These are phyloP conservation scores for Lasiodiplodia gonubiensis DNA, from an alignment of 2,329 filamentous ascomycete genomes.

Conservation along the genomic window DNA sequence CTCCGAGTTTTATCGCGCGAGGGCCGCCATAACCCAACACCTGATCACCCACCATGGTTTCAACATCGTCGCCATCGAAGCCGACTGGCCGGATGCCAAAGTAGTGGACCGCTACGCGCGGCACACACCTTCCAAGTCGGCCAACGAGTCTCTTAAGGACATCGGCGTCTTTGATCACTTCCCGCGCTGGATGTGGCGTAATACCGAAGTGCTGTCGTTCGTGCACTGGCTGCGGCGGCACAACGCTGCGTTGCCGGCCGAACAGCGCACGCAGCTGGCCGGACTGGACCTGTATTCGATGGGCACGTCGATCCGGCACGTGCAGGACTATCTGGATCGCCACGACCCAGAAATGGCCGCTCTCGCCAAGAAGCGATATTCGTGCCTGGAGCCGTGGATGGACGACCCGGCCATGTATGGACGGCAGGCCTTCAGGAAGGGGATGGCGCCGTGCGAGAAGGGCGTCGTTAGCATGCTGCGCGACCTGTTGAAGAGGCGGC, in stretches of 20 bases:
- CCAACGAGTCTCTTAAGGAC: constrained; percentile 31
- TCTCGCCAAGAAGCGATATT: constrained; percentile 53
- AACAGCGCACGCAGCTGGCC: constrained; percentile 52
- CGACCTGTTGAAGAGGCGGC: constrained; percentile 50
- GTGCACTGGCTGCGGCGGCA: constrained; percentile 58
- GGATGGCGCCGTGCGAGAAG: constrained; percentile 54
- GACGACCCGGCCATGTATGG: constrained; percentile 59
- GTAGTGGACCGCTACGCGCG: constrained; percentile 59
- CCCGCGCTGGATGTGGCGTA: constrained; percentile 64
- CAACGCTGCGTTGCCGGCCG: constrained; percentile 38
- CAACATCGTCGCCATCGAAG: constrained; percentile 58
- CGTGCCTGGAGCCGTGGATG: constrained; percentile 55
- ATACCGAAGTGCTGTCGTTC: constrained; percentile 57
- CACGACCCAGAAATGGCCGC: constrained; percentile 53
- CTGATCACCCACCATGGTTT: constrained; percentile 58
- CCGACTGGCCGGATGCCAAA: constrained; percentile 62
- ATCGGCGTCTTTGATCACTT: constrained; percentile 56
- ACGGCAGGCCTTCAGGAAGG: constrained; percentile 41
- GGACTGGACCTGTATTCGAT: constrained; percentile 61
- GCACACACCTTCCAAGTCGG: constrained; percentile 44
- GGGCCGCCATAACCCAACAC: constrained; percentile 58
- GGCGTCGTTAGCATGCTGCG: constrained; percentile 54
- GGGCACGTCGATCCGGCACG: constrained; percentile 52
- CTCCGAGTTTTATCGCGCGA: constrained; percentile 61
- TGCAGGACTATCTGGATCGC: constrained; percentile 56